Conservation (phyloP, 176 grass and related monocot genomes). For the Oryza brachyantha region DNA sequence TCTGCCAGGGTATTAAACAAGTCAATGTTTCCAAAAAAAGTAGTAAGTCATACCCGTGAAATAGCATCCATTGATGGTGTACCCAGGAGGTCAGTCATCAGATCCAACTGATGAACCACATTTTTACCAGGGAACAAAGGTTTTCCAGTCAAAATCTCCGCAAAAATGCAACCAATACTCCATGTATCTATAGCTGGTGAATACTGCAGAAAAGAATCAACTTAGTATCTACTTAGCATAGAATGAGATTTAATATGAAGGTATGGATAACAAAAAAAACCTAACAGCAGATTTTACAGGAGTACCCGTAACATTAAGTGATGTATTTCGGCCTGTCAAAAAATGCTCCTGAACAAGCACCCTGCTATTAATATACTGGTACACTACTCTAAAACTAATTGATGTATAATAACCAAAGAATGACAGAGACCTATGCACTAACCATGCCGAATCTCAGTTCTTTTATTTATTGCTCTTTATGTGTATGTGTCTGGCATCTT, state of each 20-base stretch:
- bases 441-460: not conserved
- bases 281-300: slow-evolving; percentile 13
- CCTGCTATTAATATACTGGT: slow-evolving; percentile 22
- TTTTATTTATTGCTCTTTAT: no score
- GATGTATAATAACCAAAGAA: not conserved
- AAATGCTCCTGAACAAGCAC: slow-evolving; percentile 36
- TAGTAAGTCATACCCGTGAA: slow-evolving; percentile 58
- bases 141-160: slow-evolving; percentile 88
- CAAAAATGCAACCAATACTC: slow-evolving; percentile 99
- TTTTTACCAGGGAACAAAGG: slow-evolving; percentile 99
- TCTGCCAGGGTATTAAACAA: slow-evolving; percentile 1
- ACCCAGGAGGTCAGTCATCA: slow-evolving; percentile 97
- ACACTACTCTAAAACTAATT: not conserved
- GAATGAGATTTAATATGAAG: not conserved
- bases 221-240: slow-evolving; percentile 5
- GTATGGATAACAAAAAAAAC: slow-evolving; percentile 5
- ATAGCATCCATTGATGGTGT: slow-evolving; percentile 70
- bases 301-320: slow-evolving; percentile 18
- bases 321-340: slow-evolving; percentile 30
- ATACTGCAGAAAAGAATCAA: slow-evolving; percentile 60
- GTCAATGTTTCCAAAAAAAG: not conserved
- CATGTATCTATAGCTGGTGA: slow-evolving; percentile 94
- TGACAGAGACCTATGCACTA: not conserved
- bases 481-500: no score
- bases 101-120: slow-evolving; percentile 98